Evolutionary conservation across 371 early-diverging fungal species (phyloP).

Genomic region (Batkoa obscura): DNA sequence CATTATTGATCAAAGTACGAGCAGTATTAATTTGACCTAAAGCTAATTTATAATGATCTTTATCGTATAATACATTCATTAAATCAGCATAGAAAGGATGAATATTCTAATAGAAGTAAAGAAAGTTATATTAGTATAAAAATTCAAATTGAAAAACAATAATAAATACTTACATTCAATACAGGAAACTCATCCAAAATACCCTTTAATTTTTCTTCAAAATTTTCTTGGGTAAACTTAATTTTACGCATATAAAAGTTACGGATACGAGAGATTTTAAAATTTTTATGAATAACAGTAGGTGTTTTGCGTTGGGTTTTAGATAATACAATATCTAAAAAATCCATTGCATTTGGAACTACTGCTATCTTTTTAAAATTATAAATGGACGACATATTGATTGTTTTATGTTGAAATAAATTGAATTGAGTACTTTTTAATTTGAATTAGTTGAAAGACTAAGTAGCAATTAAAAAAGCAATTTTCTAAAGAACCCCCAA

Average conservation of each 20-base stretch:
- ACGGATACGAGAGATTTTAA: constrained; percentile 91
- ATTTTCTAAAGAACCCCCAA: too few species aligned
- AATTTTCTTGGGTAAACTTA: constrained; percentile 96
- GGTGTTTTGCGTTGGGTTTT: constrained; percentile 99
- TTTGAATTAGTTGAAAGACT: too few species aligned
- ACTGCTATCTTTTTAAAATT: constrained; percentile 97
- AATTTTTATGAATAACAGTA: constrained; percentile 94
- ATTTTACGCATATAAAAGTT: constrained; percentile 99
- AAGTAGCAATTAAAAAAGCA: too few species aligned
- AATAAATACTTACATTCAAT: constrained; percentile 61
- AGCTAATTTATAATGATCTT: constrained; percentile 99
- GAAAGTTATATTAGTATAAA: neutral
- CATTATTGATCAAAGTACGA: constrained; percentile 84
- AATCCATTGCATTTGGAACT: constrained; percentile 85
- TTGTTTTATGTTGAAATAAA: too few species aligned
- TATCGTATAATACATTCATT: constrained; percentile 99
- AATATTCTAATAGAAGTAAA: constrained; percentile 50
- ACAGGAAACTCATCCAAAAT: constrained; percentile 97
- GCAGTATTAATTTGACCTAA: constrained; percentile 98
- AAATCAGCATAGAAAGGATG: constrained; percentile 99
- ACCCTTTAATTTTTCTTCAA: constrained; percentile 85
- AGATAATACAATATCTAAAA: constrained; percentile 96
- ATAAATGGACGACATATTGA: constrained; percentile 26
- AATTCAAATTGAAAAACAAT: neutral
- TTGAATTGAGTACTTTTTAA: too few species aligned